A percentile compares a stretch with the other conserved stretches of the same genome.
phyloP scores from a whole-genome alignment of 495 filamentous ascomycete species.

The Sphaerosporella brunnea region DNA sequence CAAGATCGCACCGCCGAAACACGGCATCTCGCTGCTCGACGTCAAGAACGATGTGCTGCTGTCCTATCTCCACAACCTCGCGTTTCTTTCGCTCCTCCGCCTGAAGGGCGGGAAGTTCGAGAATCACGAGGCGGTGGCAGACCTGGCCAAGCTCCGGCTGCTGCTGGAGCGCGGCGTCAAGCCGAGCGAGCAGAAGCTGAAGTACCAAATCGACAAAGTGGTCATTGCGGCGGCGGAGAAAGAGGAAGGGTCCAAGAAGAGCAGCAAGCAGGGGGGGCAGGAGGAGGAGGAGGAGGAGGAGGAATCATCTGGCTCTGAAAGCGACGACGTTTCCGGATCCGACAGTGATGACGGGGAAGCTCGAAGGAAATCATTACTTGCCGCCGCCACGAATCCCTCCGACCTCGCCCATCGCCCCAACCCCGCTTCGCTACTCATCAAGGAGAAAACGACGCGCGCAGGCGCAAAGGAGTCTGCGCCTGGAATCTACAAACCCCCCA shows the following conservation, averaged over 20 bases:
- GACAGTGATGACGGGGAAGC: background rate
- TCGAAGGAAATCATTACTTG: background rate
- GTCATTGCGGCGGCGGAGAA: conserved; percentile 70
- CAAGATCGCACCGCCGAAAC: conserved; percentile 42
- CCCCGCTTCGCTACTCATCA: conserved; percentile 29
- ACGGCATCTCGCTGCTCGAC: conserved; percentile 87
- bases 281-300: conserved; percentile 26
- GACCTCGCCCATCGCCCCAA: conserved; percentile 53
- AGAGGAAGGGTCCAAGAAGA: conserved; percentile 34
- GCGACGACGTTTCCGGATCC: conserved; percentile 19
- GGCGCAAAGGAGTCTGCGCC: conserved; percentile 19
- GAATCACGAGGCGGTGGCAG: conserved; percentile 47
- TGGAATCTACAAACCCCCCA: conserved; percentile 67
- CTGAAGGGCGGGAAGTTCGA: conserved; percentile 34
- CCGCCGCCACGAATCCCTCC: conserved; percentile 12
- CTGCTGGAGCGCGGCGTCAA: conserved; percentile 82
- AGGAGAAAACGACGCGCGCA: no score
- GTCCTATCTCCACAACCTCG: conserved; percentile 85
- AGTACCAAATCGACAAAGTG: conserved; percentile 80
- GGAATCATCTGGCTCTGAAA: conserved; percentile 25
- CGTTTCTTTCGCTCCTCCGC: conserved; percentile 73
- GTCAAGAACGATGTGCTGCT: conserved; percentile 89
- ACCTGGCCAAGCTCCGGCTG: conserved; percentile 66
- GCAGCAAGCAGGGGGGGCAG: no score
- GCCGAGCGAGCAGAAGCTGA: conserved; percentile 68